Evolutionary conservation across 768 basidiomycete species (phyloP), one percentile per base, ranked within the genome.

Genomic region (Suillus tomentosus): DNA sequence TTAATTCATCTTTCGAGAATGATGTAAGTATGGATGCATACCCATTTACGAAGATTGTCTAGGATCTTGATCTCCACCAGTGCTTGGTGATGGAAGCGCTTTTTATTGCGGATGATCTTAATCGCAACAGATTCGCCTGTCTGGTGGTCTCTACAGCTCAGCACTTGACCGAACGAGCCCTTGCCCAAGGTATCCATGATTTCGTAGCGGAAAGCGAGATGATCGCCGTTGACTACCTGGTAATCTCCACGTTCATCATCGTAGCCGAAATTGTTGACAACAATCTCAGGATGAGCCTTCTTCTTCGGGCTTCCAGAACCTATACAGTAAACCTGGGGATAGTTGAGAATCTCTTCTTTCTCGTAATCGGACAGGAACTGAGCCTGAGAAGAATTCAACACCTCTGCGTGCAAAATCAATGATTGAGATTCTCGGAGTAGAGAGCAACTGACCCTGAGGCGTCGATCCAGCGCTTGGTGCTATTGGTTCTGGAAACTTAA

Each of bases 101-200:
- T 98, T 83, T 98, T 99, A 81, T 99, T 99, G 47, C 97, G 88
- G 70, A 99, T 99, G 66, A 99, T 99, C 83, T 99, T 99, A 80
- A 99, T 89, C 19, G 97, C 97, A 11, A 99, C 94, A n/a, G 94
- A 95, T 70, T 92, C 86, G 11, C 97, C 97, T 14, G 95, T 95
- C 71, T 87, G 88, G 73, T 99, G 94, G 77, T 99, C 97, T 48
- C 96, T 89, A 76, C 96, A 98, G 73, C 93, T 90, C 22, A 98
- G 77, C 15, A 99, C 97, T 74, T 99, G 97, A 19, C 97, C 97
- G 70, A 99, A 99, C 9, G 96, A 98, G 47, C 97, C 97, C 78
- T 99, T 99, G 55, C 97, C 97, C 47, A 99, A 87, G 4, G 92
- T 91, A 68, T 91, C 94, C 61, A 94, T 83, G 63, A 98, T 80